Evolutionary conservation across 2,329 filamentous ascomycete genomes (phyloP).

Genomic region (Tolypocladium endophyticum): DNA sequence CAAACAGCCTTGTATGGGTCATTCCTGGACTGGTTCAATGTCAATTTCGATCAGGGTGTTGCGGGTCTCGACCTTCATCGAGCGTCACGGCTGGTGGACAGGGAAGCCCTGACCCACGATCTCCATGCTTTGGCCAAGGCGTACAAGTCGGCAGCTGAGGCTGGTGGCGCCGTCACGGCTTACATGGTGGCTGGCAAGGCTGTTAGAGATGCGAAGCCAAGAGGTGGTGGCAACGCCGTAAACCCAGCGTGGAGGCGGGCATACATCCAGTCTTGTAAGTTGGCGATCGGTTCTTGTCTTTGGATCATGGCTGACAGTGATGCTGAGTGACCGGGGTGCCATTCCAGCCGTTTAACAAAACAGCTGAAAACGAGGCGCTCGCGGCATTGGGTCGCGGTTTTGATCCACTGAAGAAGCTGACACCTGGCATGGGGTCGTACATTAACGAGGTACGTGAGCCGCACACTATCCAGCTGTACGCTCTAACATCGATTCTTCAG

Average conservation of each 20-base stretch:
- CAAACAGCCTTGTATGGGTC: conserved; percentile 14
- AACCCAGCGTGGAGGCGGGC: conserved; percentile 41
- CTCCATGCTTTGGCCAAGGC: conserved; percentile 23
- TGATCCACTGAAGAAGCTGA: conserved; percentile 26
- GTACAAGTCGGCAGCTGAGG: conserved; percentile 20
- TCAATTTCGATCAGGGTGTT: conserved; percentile 21
- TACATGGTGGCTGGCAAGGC: conserved; percentile 34
- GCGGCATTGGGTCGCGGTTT: conserved; percentile 13
- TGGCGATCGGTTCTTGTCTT: neutral
- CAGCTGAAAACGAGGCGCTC: conserved; percentile 15
- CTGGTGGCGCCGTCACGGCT: conserved; percentile 16
- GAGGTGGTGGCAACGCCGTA: conserved; percentile 31
- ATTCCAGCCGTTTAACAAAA: conserved; percentile 22
- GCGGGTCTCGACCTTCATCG: conserved; percentile 25
- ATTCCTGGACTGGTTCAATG: conserved; percentile 26
- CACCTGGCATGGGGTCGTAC: conserved; percentile 31
- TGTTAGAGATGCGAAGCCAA: conserved; percentile 28
- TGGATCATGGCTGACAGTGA: neutral
- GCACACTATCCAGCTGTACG: neutral
- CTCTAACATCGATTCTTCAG: conserved; percentile 5
- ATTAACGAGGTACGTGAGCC: conserved; percentile 29
- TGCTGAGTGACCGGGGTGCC: conserved; percentile 13
- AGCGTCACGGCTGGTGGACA: conserved; percentile 34
- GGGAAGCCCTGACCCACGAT: conserved; percentile 22
- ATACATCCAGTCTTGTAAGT: conserved; percentile 29